Evolutionary conservation across 1,284 basidiomycete genomes (phyloP).

Genomic region (Marasmius sp.): DNA sequence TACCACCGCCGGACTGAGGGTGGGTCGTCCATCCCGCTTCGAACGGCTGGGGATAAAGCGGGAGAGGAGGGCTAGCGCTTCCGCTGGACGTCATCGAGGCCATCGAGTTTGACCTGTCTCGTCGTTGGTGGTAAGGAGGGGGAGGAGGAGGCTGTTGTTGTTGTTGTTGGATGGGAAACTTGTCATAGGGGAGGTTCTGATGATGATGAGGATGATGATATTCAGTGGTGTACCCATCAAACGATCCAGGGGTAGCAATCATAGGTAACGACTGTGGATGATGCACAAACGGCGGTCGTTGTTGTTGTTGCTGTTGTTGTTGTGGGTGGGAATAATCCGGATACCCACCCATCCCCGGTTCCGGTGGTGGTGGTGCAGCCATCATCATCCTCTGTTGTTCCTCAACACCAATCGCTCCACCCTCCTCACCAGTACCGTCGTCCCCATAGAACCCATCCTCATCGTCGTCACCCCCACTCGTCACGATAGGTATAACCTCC

Average conservation of each 20-base stretch:
- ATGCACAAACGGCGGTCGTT: neutral
- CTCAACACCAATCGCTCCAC: neutral
- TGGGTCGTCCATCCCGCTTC: neutral
- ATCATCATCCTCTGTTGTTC: neutral
- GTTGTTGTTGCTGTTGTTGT: neutral
- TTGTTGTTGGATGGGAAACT: neutral
- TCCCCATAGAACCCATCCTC: neutral
- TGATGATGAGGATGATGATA: neutral
- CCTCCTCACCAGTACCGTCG: neutral
- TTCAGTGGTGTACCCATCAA: neutral
- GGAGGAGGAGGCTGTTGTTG: neutral
- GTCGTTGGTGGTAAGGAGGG: neutral
- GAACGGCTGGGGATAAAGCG: neutral
- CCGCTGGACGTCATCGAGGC: neutral
- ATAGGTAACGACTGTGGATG: neutral
- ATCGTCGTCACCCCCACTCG: slow-evolving; percentile 11
- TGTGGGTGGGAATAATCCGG: no score
- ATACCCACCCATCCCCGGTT: no score
- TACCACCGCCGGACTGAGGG: neutral
- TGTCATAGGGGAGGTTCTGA: neutral
- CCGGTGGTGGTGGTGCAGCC: no score
- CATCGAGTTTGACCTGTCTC: neutral
- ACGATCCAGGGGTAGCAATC: neutral
- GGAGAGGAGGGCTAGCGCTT: neutral
- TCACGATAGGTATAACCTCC: slow-evolving; percentile 43